phyloP scores from a whole-genome alignment of 768 basidiomycete genomes.

The Mrakia blollopis region DNA sequence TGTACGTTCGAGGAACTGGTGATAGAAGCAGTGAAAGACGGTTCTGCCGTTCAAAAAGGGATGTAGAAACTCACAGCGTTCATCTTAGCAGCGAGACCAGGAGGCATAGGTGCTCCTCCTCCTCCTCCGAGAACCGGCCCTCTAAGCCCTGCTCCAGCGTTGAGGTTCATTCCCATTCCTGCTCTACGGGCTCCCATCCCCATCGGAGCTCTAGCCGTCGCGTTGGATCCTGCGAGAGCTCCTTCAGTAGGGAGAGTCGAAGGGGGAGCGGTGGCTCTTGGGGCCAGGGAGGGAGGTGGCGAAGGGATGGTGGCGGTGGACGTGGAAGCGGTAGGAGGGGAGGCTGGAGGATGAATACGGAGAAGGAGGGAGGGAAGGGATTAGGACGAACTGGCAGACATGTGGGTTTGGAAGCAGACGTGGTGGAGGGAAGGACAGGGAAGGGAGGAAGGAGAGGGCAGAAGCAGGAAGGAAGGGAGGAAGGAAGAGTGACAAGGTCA shows the following conservation, averaged over 20 bases:
- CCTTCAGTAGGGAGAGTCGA: conserved; percentile 2
- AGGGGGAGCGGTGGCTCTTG: conserved; percentile 13
- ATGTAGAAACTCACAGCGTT: conserved; percentile 8
- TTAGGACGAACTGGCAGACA: not conserved
- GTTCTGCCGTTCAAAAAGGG: not conserved
- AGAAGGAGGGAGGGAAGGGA: too few relatives aligned
- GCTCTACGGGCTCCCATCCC: conserved; percentile 26
- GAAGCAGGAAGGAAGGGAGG: not conserved
- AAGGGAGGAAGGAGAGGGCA: not conserved
- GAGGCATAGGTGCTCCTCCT: conserved; percentile 30
- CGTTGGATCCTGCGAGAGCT: conserved; percentile 3
- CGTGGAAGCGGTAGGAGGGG: not conserved
- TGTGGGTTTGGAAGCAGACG: too few relatives aligned
- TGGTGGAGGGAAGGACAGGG: not conserved
- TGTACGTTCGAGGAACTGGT: not conserved
- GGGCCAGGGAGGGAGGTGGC: conserved; percentile 1
- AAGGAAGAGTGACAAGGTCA: not conserved
- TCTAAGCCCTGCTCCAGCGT: conserved; percentile 9
- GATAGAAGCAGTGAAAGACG: not conserved
- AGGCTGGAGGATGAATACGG: not conserved
- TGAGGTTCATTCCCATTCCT: conserved; percentile 25
- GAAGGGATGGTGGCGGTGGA: not conserved
- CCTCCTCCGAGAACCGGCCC: conserved; percentile 26
- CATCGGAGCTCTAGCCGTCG: not conserved
- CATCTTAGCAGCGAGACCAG: conserved; percentile 30